Evolutionary conservation across 2,329 filamentous ascomycete genomes (phyloP), one percentile per base, ranked within the genome.

Genomic region (Botrytis porri): DNA sequence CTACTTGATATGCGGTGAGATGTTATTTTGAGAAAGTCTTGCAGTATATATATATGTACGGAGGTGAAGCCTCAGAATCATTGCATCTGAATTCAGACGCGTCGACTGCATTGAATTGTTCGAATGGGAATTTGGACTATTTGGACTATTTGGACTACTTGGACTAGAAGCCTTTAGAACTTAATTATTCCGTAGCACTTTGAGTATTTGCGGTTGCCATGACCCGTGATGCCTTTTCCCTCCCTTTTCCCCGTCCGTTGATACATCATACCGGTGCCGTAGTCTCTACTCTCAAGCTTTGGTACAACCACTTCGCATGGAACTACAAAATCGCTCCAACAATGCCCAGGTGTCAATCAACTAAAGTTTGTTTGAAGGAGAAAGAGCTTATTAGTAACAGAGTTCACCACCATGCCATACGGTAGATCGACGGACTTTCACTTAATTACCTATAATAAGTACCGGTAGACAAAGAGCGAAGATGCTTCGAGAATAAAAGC

Each of bases 1-100:
- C 8, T 64, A 57, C 45, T 7, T 48, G 59, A 39, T 71, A 71
- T 71, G 70, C 61, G 54, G 70, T 67, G 41, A 67, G 70, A 65
- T 37, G 14, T 54, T 65, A 66, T 71, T 65, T 71, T 43, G 41
- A 71, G 69, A 71, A 54, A 22, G 22, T 35, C 41, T 35, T 60
- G 54, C 51, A 69, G 64, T 20, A 29, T 9, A 6, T 48, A 61
- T 66, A 65, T 32, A 57, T 71, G 32, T 51, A 51, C 9, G 16
- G 45, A 51, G 20, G 22, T 22, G 45, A 37, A 20, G 14, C 63
- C 63, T 66, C 22, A 0, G 29, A n/a, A n/a, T 25, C 1, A 32
- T 43, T 20, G 61, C 43, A 43, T 39, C 2, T 62, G 60, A n/a
- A 41, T 29, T 37, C 16, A 25, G 8, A 25, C 25, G 20, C 37